Conservation (phyloP, 1,284 basidiomycete species). For the Moesziomyces sp. region DNA sequence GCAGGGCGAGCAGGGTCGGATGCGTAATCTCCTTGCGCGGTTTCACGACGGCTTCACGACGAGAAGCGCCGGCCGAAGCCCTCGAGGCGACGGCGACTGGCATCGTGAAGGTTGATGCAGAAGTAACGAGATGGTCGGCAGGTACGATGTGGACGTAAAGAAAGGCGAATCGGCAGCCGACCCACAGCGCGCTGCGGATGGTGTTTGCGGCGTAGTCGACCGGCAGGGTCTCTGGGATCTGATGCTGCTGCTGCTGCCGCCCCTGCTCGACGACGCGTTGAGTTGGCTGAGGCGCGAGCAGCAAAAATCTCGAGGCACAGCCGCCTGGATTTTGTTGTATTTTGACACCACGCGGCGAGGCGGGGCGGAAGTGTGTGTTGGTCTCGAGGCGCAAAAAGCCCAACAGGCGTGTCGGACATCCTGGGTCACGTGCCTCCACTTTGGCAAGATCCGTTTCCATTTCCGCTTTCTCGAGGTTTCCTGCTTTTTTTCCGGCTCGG, state of each 20-base stretch:
- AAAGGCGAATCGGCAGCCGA: not conserved
- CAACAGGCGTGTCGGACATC: conserved; percentile 18
- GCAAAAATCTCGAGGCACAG: not conserved
- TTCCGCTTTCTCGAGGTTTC: not conserved
- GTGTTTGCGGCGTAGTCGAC: no score
- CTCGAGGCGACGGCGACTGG: conserved; percentile 45
- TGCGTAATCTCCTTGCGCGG: conserved; percentile 29
- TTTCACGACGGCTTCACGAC: conserved; percentile 21
- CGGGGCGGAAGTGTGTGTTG: conserved; percentile 15
- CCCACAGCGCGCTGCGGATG: not conserved
- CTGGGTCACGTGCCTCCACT: conserved; percentile 45
- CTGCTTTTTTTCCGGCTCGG: conserved; percentile 11
- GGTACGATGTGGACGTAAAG: not conserved
- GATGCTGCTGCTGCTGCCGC: not conserved
- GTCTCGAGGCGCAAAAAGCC: conserved; percentile 10
- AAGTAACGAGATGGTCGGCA: not conserved
- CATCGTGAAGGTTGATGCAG: conserved; percentile 17
- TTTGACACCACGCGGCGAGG: conserved; percentile 8
- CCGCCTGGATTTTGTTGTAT: not conserved
- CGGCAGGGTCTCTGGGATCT: no score
- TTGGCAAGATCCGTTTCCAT: not conserved
- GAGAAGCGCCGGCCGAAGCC: conserved; percentile 22
- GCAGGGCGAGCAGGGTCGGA: conserved; percentile 24
- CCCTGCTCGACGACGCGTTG: conserved; percentile 1
- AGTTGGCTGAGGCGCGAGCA: not conserved